A percentile compares a stretch with the other conserved stretches of the same genome.
Evolutionary conservation across 2,329 filamentous ascomycete genomes (phyloP).

Genomic region (Thermothelomyces thermophilus): DNA sequence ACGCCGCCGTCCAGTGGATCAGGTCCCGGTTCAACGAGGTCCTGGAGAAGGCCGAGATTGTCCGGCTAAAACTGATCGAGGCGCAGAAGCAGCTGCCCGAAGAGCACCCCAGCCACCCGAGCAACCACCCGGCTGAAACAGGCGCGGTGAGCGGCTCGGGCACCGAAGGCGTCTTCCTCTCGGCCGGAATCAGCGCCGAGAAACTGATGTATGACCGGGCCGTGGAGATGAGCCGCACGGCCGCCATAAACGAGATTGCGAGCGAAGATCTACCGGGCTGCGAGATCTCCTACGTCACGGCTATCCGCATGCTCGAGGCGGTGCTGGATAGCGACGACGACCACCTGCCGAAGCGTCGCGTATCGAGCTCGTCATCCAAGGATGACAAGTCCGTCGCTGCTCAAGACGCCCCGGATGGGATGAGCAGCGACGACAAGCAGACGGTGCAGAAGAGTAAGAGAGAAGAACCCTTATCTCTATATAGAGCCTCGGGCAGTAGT

Average conservation of each 20-base stretch:
- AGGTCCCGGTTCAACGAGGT: conserved; percentile 94
- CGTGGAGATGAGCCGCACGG: conserved; percentile 89
- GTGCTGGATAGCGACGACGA: conserved; percentile 79
- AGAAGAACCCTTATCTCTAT: too few species aligned
- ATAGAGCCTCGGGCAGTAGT: too few species aligned
- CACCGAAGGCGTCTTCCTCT: conserved; percentile 74
- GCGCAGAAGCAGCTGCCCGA: conserved; percentile 77
- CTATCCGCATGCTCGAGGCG: conserved; percentile 90
- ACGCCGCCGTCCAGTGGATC: conserved; percentile 92
- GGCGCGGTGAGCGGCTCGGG: conserved; percentile 55
- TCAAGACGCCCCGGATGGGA: conserved; percentile 39
- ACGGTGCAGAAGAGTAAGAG: conserved; percentile 64
- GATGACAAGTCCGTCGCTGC: conserved; percentile 36
- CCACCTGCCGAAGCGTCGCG: conserved; percentile 35
- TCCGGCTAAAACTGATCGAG: conserved; percentile 80
- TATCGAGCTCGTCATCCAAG: conserved; percentile 35
- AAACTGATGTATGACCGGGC: conserved; percentile 98
- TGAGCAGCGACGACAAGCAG: conserved; percentile 64
- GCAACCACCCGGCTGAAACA: conserved; percentile 60
- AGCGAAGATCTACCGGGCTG: conserved; percentile 82
- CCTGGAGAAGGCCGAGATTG: conserved; percentile 89
- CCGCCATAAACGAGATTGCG: conserved; percentile 92
- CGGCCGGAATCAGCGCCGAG: conserved; percentile 85
- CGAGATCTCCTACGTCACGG: conserved; percentile 87
- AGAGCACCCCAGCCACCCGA: conserved; percentile 81